A percentile compares a stretch with the other conserved stretches of the same genome.
phyloP scores from a whole-genome alignment of 768 basidiomycete species.

The Russula earlei region DNA sequence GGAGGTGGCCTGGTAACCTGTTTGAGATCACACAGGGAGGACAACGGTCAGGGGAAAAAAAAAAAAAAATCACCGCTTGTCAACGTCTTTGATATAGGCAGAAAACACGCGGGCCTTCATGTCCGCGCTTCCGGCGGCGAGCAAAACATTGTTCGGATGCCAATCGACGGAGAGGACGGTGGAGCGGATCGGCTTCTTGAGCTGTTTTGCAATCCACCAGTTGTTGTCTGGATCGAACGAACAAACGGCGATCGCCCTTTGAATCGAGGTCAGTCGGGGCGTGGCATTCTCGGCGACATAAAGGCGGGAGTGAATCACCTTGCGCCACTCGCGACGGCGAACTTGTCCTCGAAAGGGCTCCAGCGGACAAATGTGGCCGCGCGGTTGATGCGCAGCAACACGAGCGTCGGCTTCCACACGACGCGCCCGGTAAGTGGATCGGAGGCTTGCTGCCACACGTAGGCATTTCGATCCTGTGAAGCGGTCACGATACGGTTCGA shows the following conservation, averaged over 20 bases:
- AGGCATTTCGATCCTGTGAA: slow-evolving; percentile 98
- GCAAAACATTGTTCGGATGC: slow-evolving; percentile 98
- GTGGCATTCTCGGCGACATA: not conserved
- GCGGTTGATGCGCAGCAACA: slow-evolving; percentile 87
- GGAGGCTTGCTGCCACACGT: slow-evolving; percentile 86
- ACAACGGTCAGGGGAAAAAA: not conserved
- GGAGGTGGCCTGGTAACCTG: slow-evolving; percentile 59
- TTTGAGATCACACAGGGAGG: not conserved
- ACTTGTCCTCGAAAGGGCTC: slow-evolving; percentile 98
- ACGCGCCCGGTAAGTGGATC: slow-evolving; percentile 62
- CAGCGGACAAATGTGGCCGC: slow-evolving; percentile 93
- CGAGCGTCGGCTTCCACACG: slow-evolving; percentile 94
- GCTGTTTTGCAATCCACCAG: slow-evolving; percentile 96
- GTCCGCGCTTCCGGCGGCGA: slow-evolving; percentile 95
- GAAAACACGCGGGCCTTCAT: slow-evolving; percentile 98
- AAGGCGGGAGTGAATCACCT: slow-evolving; percentile 42
- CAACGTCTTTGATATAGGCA: slow-evolving; percentile 97
- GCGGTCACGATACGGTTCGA: slow-evolving; percentile 98
- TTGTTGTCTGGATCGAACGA: slow-evolving; percentile 96
- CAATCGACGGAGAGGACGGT: slow-evolving; percentile 93
- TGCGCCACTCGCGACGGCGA: slow-evolving; percentile 95
- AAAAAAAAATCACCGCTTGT: slow-evolving; percentile 62
- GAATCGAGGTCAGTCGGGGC: not conserved
- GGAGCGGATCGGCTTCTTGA: slow-evolving; percentile 96
- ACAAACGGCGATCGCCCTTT: slow-evolving; percentile 90